Evolutionary conservation across 2,329 filamentous ascomycete species (phyloP).

Genomic region (Coniochaeta prunicola): DNA sequence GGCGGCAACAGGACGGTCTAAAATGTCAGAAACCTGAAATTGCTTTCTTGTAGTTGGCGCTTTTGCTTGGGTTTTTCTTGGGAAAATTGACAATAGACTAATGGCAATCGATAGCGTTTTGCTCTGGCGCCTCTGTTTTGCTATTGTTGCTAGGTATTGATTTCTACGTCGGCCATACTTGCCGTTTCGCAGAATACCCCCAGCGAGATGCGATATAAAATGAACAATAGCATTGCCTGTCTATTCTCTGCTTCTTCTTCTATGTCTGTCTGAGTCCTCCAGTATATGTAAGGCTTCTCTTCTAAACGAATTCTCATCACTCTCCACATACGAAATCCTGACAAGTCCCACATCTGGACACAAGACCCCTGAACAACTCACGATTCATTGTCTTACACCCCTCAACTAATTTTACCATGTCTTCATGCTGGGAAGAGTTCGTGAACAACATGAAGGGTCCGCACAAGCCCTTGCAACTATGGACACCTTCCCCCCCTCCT

Average conservation of each 20-base stretch:
- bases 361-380: too few species aligned
- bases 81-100: neutral
- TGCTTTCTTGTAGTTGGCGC: neutral
- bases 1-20: neutral
- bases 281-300: too few species aligned
- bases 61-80: neutral
- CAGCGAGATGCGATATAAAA: neutral
- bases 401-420: neutral
- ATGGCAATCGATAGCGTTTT: neutral
- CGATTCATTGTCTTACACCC: too few species aligned
- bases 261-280: neutral
- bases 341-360: too few species aligned
- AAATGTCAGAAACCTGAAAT: neutral
- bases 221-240: neutral
- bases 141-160: neutral
- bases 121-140: neutral
- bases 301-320: neutral
- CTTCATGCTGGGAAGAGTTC: neutral
- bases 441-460: neutral
- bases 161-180: neutral
- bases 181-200: neutral
- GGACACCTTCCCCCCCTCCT: neutral
- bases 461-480: neutral
- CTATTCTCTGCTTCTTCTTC: neutral
- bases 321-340: neutral